Base-by-base conservation (phyloP, 176 grass and related monocot species). In the Oryza meridionalis region DNA sequence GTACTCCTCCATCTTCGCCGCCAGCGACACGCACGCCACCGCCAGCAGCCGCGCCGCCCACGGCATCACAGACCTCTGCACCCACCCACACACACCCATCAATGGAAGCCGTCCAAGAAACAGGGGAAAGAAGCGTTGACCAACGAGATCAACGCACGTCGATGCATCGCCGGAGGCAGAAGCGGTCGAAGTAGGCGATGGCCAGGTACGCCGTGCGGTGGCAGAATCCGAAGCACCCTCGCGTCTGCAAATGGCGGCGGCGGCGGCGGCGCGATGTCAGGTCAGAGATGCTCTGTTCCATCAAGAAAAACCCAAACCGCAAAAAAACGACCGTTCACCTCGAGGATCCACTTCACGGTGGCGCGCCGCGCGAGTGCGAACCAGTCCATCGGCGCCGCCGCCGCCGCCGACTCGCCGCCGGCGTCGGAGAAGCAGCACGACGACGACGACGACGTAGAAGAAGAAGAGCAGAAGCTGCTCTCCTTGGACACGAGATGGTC, bases 1-100 rank as follows among this genome's bases (percentile, higher is more conserved):
- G 77, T 79, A 84, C 79, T 98, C 93, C 75, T 98, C 96, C 93
- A 98, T 95, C 86, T 98, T 98, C 0, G 93, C 96, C 43, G 96
- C 96, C 77, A 98, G 76, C 16, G 93, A 93, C 47, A 93, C 74
- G 75, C 96, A 98, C 46, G 96, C 91, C 27, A 95, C 74, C 3
- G 93, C 88, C 51, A 95, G 42, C 50, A 98, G 82, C 42, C 89
- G 63, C 61, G 81, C 33, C 44, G 93, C 90, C 96, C 96, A 98
- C 25, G 85, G 80, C 86, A 92, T 88, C 77, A 72, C 89, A 17
- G 84, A 88, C 77, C 88, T 80, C 78, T 87, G 68, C 87, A 85
- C 45, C 40, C 49, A 27, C 35, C 4, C 33, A 33, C 40, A 11
- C 7, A 3, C 80, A 40, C 13, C 46, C 44, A 21, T 77, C 47